phyloP scores from a whole-genome alignment of 73 alveolate genomes.

The Tetrahymena thermophila region DNA sequence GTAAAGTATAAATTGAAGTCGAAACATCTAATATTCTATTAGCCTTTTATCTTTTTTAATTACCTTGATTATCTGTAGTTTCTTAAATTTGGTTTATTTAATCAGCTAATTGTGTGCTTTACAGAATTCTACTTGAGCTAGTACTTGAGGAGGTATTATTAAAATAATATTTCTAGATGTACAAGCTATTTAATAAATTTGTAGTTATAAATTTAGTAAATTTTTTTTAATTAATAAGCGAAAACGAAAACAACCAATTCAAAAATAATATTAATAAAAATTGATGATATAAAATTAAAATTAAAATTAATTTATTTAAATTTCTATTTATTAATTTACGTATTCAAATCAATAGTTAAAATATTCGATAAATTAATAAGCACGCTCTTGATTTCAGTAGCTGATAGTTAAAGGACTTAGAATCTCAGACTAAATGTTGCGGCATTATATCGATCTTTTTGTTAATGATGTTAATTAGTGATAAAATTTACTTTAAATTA shows the following conservation, averaged over 20 bases:
- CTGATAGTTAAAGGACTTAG: not conserved
- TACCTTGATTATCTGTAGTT: too few relatives aligned
- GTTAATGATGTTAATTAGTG: not conserved
- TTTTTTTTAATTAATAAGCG: too few relatives aligned
- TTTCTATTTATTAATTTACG: not conserved
- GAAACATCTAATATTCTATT: not conserved
- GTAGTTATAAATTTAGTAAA: too few relatives aligned
- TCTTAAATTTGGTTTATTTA: not conserved
- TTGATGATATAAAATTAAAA: too few relatives aligned
- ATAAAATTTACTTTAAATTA: too few relatives aligned
- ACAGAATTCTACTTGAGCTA: not conserved
- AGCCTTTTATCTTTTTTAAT: not conserved
- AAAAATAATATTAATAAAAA: too few relatives aligned
- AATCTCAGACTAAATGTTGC: slow-evolving; percentile 3
- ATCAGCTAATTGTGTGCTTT: not conserved
- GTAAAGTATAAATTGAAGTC: not conserved
- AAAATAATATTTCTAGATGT: not conserved
- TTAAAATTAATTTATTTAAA: too few relatives aligned
- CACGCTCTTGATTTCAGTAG: not conserved
- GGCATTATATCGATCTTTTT: not conserved
- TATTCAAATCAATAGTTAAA: not conserved
- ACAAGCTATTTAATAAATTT: not conserved
- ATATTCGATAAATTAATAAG: not conserved
- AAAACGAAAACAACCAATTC: too few relatives aligned
- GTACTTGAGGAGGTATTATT: not conserved